Conservation (phyloP, 345 rosid genomes). For the Salix koriyanagi region DNA sequence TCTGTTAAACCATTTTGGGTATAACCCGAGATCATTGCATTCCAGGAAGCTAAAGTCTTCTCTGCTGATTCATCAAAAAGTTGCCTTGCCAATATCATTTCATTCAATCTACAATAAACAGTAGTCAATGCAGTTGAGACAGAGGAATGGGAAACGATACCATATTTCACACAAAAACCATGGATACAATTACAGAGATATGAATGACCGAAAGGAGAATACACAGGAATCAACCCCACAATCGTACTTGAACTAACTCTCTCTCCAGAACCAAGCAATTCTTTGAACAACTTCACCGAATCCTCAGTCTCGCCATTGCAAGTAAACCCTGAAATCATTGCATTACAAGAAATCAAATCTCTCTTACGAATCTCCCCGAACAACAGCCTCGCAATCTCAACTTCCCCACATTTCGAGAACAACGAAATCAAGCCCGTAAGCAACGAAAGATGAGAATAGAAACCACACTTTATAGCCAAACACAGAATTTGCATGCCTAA, state of each 20-base stretch:
- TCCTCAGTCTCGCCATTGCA: slow-evolving; percentile 46
- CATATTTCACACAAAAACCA: slow-evolving; percentile 48
- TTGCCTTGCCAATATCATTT: slow-evolving; percentile 48
- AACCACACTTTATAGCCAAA: slow-evolving; percentile 48
- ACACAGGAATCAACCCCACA: slow-evolving; percentile 64
- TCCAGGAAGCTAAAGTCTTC: slow-evolving; percentile 75
- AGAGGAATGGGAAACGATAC: slow-evolving; percentile 43
- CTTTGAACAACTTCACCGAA: slow-evolving; percentile 49
- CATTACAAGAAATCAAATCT: slow-evolving; percentile 69
- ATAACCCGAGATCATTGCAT: slow-evolving; percentile 79
- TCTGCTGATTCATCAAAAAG: slow-evolving; percentile 51
- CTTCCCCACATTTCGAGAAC: slow-evolving; percentile 58
- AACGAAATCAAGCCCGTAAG: slow-evolving; percentile 61
- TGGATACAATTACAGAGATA: slow-evolving; percentile 48
- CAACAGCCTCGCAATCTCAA: slow-evolving; percentile 35
- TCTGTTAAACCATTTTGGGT: slow-evolving; percentile 73
- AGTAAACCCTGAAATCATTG: slow-evolving; percentile 72
- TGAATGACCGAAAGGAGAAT: slow-evolving; percentile 58
- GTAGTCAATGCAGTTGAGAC: slow-evolving; percentile 63
- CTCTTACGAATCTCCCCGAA: slow-evolving; percentile 47
- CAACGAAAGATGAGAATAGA: slow-evolving; percentile 44
- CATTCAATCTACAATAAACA: slow-evolving; percentile 57
- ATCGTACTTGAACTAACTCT: slow-evolving; percentile 55
- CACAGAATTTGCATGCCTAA: slow-evolving; percentile 61
- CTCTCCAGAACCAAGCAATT: slow-evolving; percentile 42